Percentiles rank a stretch among this genome's conserved stretches.
Conservation (phyloP, 139 green algal genomes). For the Auxenochlorella pyrenoidosa region DNA sequence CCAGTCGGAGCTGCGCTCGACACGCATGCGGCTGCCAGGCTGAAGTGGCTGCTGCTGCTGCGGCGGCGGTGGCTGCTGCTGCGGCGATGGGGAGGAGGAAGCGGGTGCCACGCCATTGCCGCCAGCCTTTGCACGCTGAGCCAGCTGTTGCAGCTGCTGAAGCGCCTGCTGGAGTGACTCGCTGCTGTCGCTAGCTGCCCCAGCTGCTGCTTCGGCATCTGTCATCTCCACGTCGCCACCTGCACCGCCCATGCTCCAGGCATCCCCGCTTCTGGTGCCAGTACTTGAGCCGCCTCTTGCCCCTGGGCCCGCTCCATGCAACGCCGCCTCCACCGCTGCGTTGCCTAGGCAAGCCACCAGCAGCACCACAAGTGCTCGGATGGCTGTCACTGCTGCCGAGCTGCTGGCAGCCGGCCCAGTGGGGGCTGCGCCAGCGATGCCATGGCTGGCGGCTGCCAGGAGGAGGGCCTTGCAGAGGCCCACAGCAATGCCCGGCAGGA, state of each 20-base stretch:
- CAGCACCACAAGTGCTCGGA: conserved; percentile 48
- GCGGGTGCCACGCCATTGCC: background rate
- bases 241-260: background rate
- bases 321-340: conserved; percentile 16
- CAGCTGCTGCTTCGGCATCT: background rate
- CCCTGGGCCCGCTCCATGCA: background rate
- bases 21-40: conserved; percentile 30
- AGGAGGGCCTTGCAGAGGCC: conserved; percentile 67
- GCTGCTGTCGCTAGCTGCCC: background rate
- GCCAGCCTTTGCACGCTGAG: background rate
- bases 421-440: background rate
- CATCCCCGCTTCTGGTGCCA: background rate
- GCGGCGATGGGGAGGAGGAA: background rate
- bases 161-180: background rate
- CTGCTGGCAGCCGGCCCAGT: conserved; percentile 20
- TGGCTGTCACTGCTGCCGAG: conserved; percentile 40
- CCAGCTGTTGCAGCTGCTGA: conserved; percentile 23
- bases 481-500: conserved; percentile 73
- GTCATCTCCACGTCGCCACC: background rate
- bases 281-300: background rate
- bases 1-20: conserved; percentile 58
- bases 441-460: background rate
- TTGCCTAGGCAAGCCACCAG: conserved; percentile 43
- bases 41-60: background rate
- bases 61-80: background rate